Evolutionary conservation across 2,329 filamentous ascomycete species (phyloP), one percentile per base, ranked within the genome.

Genomic region (Penicillium sp.): DNA sequence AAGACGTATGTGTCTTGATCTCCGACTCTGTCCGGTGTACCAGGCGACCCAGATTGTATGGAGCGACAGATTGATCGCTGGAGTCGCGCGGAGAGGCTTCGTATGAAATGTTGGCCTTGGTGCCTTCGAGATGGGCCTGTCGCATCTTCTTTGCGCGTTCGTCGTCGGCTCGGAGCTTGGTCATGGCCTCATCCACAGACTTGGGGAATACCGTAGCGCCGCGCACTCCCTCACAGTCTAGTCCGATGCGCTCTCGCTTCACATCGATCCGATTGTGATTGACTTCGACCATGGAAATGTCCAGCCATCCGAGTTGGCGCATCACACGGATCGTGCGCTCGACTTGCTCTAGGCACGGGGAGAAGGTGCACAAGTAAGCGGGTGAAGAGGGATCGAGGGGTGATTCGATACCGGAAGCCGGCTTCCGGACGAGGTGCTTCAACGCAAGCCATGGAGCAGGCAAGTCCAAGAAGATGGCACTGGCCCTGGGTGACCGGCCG

Each of bases 321-420:
- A 99, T 83, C 13, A 86, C 85, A 11, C 90, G 89, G 55, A 96
- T 88, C 0, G 95, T 98, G 56, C 88, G 86, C 54, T 90, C 92
- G 22, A 96, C 94, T 79, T 99, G 95, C 77, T 99, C 95, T 65
- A 99, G 96, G 76, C 95, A 99, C 0, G 95, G 95, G 1, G 90
- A 96, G 78, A 99, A 99, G 0, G 92, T 96, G 79, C 95, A 99
- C 55, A 99, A 84, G 70, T 95, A 84, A 1, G 89, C 86, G 5
- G 89, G 84, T 43, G 85, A 83, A n/a, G 83, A 82, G 0, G 91
- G 87, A 65, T 95, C 88, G 11, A 98, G 82, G 0, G 85, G 82
- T 1, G 83, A 83, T 54, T 71, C 65, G 0, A 64, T 62, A 4
- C 73, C 73, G 4, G 71, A 66, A 4, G 69, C 56, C 1, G 73